Conservation (phyloP, 2,329 filamentous ascomycete genomes). For the Gnomoniopsis smithogilvyi region DNA sequence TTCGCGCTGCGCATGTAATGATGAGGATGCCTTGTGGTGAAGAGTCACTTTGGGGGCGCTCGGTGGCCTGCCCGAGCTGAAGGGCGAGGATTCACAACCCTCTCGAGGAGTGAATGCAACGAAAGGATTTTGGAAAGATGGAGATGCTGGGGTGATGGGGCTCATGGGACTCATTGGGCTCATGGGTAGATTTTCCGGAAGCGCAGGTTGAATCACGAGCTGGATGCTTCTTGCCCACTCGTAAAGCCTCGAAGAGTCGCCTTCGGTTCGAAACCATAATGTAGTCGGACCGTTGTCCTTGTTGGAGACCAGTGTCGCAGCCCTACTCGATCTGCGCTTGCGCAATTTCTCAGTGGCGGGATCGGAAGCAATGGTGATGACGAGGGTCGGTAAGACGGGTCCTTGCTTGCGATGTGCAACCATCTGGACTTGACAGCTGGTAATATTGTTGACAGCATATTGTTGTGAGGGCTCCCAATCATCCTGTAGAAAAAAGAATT, state of each 20-base stretch:
- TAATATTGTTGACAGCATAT: slow-evolving; percentile 49
- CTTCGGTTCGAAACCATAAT: slow-evolving; percentile 54
- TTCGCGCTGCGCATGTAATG: slow-evolving; percentile 47
- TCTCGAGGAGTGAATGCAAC: slow-evolving; percentile 37
- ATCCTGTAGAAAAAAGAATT: slow-evolving; percentile 33
- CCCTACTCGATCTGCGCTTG: slow-evolving; percentile 63
- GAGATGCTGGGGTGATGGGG: slow-evolving; percentile 51
- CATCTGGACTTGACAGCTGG: slow-evolving; percentile 57
- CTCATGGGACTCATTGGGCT: slow-evolving; percentile 52
- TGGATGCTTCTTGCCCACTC: slow-evolving; percentile 59
- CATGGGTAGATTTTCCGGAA: slow-evolving; percentile 40
- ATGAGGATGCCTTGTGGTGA: slow-evolving; percentile 46
- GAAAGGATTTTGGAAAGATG: slow-evolving; percentile 54
- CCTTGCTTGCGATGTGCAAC: slow-evolving; percentile 61
- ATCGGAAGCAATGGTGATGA: slow-evolving; percentile 52
- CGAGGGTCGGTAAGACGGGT: slow-evolving; percentile 55
- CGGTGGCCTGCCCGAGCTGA: slow-evolving; percentile 30
- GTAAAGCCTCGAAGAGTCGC: slow-evolving; percentile 36
- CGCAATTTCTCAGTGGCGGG: slow-evolving; percentile 54
- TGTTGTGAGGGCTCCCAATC: slow-evolving; percentile 54
- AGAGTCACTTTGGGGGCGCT: slow-evolving; percentile 40
- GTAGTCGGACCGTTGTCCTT: slow-evolving; percentile 48
- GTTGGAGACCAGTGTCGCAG: slow-evolving; percentile 47
- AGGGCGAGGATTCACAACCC: slow-evolving; percentile 35
- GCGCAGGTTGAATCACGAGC: slow-evolving; percentile 34